Percentiles rank a stretch among this genome's conserved stretches.
phyloP scores from a whole-genome alignment of 306 rosid species.

The Vachellia pachyceras region DNA sequence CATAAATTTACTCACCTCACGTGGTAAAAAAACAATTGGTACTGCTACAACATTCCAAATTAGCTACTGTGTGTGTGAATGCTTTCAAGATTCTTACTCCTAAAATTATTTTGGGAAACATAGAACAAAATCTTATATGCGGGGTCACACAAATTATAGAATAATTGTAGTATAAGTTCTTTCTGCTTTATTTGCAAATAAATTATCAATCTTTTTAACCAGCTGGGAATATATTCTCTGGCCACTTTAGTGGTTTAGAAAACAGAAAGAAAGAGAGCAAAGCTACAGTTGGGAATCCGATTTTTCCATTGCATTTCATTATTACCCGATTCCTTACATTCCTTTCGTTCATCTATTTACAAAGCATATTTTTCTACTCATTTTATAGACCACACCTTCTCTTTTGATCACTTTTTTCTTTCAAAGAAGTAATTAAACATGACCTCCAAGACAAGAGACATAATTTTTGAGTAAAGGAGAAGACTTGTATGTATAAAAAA shows the following conservation, averaged over 20 bases:
- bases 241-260: not conserved
- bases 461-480: not conserved
- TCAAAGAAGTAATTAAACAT: not conserved
- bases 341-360: constrained; percentile 1
- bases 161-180: not conserved
- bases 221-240: not conserved
- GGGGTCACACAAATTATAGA: not conserved
- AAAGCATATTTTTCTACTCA: not conserved
- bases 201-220: not conserved
- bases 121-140: too few species aligned
- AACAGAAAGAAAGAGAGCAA: not conserved
- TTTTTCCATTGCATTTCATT: not conserved
- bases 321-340: constrained; percentile 28
- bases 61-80: not conserved
- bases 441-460: not conserved
- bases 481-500: not conserved
- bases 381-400: not conserved
- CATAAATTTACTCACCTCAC: not conserved
- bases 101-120: not conserved
- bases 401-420: not conserved
- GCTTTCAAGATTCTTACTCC: not conserved
- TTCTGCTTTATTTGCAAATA: not conserved
- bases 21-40: not conserved
- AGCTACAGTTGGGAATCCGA: not conserved
- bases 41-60: not conserved